These are phyloP conservation scores for Chlorella sorokiniana DNA, from an alignment of 139 green algal genomes.

Conservation along the genomic window DNA sequence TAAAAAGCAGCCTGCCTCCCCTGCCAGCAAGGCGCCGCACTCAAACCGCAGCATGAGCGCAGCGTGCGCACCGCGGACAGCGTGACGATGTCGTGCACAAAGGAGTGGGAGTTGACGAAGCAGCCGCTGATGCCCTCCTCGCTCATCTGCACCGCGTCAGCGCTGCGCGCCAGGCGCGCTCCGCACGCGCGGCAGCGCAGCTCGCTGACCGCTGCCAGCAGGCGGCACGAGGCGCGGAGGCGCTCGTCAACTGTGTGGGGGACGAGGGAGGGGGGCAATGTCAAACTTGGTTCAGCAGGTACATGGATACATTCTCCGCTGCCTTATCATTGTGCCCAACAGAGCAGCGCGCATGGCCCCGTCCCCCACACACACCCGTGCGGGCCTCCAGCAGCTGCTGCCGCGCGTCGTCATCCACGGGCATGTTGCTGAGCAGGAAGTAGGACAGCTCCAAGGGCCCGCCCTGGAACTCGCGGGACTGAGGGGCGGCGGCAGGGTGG, in stretches of 20 bases:
- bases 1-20: too few species aligned
- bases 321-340: too few species aligned
- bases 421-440: constrained; percentile 50
- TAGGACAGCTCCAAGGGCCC: constrained; percentile 46
- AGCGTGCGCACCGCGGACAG: constrained; percentile 28
- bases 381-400: constrained; percentile 49
- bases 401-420: constrained; percentile 37
- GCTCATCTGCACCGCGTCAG: constrained; percentile 39
- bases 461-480: constrained; percentile 32
- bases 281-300: not conserved
- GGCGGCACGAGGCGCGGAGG: constrained; percentile 11
- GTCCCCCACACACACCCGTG: not conserved
- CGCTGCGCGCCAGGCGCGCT: constrained; percentile 13
- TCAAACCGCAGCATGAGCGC: too few species aligned
- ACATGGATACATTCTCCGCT: not conserved
- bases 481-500: too few species aligned
- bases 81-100: constrained; percentile 61
- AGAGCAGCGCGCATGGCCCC: not conserved
- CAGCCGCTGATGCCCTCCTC: constrained; percentile 49
- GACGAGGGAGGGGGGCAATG: not conserved
- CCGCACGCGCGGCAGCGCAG: constrained; percentile 33
- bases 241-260: constrained; percentile 21
- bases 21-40: too few species aligned
- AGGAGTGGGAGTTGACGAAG: constrained; percentile 56
- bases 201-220: constrained; percentile 19